Base-by-base conservation (phyloP, 257 asterid species). In the Verbascum thapsus region DNA sequence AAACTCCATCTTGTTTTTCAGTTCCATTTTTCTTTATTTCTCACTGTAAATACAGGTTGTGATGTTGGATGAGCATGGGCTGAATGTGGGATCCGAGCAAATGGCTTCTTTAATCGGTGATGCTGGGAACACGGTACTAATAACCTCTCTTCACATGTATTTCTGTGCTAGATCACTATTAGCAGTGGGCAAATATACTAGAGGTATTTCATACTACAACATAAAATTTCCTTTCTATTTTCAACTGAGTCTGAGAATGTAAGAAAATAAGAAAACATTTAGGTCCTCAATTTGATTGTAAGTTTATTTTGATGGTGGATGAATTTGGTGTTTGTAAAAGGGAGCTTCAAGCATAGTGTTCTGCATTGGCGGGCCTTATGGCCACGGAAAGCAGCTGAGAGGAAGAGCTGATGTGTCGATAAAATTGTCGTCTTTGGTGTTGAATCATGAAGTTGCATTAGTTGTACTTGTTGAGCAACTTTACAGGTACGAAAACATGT, bases 291-390 rank as follows among this genome's bases (percentile, higher is more conserved):
- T 52, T 20, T 17, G 35, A 12, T 41, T 12, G 5, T 3, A 50
- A 35, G 53, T 18, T 10, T 16, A 35, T 63, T 18, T 10, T 16
- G 35, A 12, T 40, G 50, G 45, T 71, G 35, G 13, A 50, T 58
- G 66, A 51, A 17, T 41, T 58, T 41, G 59, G 57, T 38, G 66
- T 23, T 63, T 52, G 22, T 51, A 42, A 38, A 40, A 84, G 95
- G 96, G 95, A 30, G 80, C 91, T 61, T 79, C 91, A 26, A 78
- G 80, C 81, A 72, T 88, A 40, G 56, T 83, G 45, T 88, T 88
- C 69, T 84, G 98, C 82, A 80, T 91, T 0, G 98, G 96, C 0
- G 96, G 98, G 37, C 89, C 98, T 13, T 86, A 88, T 55, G 98
- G 98, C 17, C 98, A 84, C 60, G 96, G 96, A 54, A 69, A 68